Base-by-base conservation (phyloP, 2,329 filamentous ascomycete species). In the Aspergillus caelatus region DNA sequence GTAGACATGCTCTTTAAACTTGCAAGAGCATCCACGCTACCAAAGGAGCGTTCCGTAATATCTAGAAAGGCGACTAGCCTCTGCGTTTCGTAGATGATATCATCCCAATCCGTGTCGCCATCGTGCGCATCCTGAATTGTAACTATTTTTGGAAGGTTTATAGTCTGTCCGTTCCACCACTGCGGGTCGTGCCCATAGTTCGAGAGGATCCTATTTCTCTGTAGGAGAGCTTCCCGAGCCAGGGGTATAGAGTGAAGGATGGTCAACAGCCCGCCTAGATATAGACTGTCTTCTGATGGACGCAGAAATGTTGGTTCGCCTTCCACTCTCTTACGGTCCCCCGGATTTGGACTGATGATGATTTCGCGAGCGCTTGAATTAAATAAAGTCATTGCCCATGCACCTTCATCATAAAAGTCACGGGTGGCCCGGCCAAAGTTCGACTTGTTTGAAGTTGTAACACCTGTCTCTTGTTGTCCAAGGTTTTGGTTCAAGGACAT, bases 11-110 rank as follows among this genome's bases (percentile, higher is more conserved):
- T 68, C 36, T 82, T 79, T 10, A 84, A 69, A 45, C 81, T 75
- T 30, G 79, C 74, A 46, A 89, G 75, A 1, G 80, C 79, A 67
- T 85, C 84, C 7, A 80, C 78, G 65, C 84, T 88, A 5, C 84
- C 87, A 72, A 89, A 89, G 2, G 85, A 82, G 62, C 88, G 82
- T 50, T 84, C 76, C 4, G 86, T 87, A 5, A 74, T 75, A 68
- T 88, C 85, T 55, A 89, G 73, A 60, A 89, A 87, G 5, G 87
- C 86, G 80, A 89, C 86, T 54, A 89, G 70, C 14, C 88, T 82
- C 71, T 90, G 88, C 41, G 82, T 78, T 73, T 89, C 88, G 55
- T 83, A 77, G 11, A 89, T 73, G 21, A 88, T 75, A 50, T 84
- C 80, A 46, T 81, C 77, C 67, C 75, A 75, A 43, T 79, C 74